Evolutionary conservation across 106 monocot genomes (phyloP).

Genomic region (Posidonia australis): DNA sequence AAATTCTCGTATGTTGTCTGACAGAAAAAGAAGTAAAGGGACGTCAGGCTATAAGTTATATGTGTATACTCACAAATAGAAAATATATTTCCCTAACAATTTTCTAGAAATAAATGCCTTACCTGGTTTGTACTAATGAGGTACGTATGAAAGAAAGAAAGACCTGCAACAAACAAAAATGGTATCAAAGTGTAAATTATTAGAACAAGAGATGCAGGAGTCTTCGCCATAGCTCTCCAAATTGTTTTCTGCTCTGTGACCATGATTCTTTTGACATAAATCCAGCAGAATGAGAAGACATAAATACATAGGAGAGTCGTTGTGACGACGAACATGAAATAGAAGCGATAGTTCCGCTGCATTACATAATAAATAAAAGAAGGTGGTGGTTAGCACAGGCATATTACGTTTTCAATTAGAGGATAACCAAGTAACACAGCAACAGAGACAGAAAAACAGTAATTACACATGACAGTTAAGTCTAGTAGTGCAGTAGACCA

Average conservation of each 20-base stretch:
- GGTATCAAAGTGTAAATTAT: conserved; percentile 29
- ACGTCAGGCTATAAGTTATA: background rate
- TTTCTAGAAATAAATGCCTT: conserved; percentile 2
- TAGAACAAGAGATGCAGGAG: conserved; percentile 36
- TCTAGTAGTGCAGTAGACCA: background rate
- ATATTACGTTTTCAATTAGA: background rate
- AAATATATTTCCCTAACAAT: background rate
- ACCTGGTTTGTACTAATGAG: conserved; percentile 44
- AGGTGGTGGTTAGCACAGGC: background rate
- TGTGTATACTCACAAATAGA: background rate
- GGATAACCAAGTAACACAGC: background rate
- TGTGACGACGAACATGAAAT: conserved; percentile 36
- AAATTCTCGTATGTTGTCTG: conserved; percentile 98
- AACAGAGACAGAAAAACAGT: background rate
- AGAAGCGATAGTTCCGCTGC: conserved; percentile 51
- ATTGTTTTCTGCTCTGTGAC: conserved; percentile 17
- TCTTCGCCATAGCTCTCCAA: conserved; percentile 36
- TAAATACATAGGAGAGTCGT: conserved; percentile 37
- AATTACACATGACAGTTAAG: background rate
- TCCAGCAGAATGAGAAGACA: conserved; percentile 37
- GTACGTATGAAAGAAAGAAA: conserved; percentile 35
- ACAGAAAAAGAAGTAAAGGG: conserved; percentile 8
- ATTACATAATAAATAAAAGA: background rate
- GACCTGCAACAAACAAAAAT: conserved; percentile 35
- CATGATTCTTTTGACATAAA: conserved; percentile 30